Evolutionary conservation across 2,329 filamentous ascomycete genomes (phyloP).

Genomic region (Fusarium continuum): DNA sequence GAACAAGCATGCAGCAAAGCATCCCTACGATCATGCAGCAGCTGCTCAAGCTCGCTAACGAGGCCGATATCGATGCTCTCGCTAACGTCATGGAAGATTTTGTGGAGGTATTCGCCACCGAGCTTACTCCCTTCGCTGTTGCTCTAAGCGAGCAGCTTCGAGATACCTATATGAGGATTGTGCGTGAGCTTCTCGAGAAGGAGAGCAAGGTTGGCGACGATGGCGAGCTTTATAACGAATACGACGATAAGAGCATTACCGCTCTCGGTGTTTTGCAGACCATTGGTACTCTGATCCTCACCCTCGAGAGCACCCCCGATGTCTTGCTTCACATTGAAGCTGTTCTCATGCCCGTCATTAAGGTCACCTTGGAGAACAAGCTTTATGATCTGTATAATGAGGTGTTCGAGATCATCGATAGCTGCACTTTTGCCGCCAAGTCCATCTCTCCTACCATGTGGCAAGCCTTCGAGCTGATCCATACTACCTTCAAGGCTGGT

Average conservation of each 20-base stretch:
- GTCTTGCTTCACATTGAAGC: slow-evolving; percentile 94
- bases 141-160: slow-evolving; percentile 94
- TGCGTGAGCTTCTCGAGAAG: slow-evolving; percentile 89
- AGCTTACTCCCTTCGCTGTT: slow-evolving; percentile 95
- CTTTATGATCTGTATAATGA: slow-evolving; percentile 98
- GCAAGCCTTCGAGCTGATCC: slow-evolving; percentile 96
- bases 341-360: slow-evolving; percentile 96
- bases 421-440: slow-evolving; percentile 98
- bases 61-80: slow-evolving; percentile 95
- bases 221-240: slow-evolving; percentile 86
- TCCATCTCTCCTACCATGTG: slow-evolving; percentile 97
- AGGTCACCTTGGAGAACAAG: slow-evolving; percentile 96
- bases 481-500: slow-evolving; percentile 95
- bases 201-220: slow-evolving; percentile 80
- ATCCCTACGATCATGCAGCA: slow-evolving; percentile 99
- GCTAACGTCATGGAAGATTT: slow-evolving; percentile 99
- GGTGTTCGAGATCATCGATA: slow-evolving; percentile 98
- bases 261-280: slow-evolving; percentile 96
- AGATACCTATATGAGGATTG: slow-evolving; percentile 94
- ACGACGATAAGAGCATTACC: slow-evolving; percentile 99
- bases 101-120: slow-evolving; percentile 96
- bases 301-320: slow-evolving; percentile 95
- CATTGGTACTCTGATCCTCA: slow-evolving; percentile 96
- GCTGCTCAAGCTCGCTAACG: slow-evolving; percentile 93
- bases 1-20: slow-evolving; percentile 94